phyloP scores from a whole-genome alignment of 177 flowering plant species.

The Vitis hybrid region DNA sequence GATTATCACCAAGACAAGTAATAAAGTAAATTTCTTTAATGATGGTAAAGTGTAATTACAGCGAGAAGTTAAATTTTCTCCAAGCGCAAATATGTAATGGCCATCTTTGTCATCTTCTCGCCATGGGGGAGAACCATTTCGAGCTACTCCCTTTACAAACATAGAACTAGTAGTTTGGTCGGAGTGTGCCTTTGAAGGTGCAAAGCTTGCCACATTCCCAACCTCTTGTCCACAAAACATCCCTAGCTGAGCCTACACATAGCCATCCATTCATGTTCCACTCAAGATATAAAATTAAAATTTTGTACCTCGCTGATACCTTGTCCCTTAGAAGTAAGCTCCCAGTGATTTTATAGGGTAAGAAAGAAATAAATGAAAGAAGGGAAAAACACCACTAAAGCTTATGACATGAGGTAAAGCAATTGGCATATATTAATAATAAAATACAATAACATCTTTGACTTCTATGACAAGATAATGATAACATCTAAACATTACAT shows the following conservation, averaged over 20 bases:
- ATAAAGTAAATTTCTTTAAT: constrained; percentile 13
- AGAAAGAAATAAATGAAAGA: background rate
- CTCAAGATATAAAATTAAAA: constrained; percentile 30
- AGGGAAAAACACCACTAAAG: background rate
- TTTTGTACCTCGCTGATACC: constrained; percentile 1
- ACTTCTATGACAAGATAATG: too few relatives aligned
- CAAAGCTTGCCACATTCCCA: constrained; percentile 79
- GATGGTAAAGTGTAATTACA: constrained; percentile 74
- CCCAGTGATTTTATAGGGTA: too few relatives aligned
- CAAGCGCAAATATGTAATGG: constrained; percentile 89
- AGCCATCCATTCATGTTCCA: constrained; percentile 72
- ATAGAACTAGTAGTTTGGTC: constrained; percentile 53
- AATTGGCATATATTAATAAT: too few relatives aligned
- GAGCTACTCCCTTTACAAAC: constrained; percentile 71
- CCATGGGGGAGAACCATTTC: constrained; percentile 93
- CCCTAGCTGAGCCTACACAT: constrained; percentile 98
- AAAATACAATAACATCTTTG: too few relatives aligned
- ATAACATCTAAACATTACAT: too few relatives aligned
- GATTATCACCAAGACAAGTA: background rate
- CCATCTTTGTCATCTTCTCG: constrained; percentile 97
- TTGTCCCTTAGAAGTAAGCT: background rate
- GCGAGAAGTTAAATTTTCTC: constrained; percentile 95
- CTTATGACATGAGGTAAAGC: too few relatives aligned
- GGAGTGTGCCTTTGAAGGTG: constrained; percentile 57
- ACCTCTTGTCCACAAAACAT: constrained; percentile 86